These are phyloP conservation scores for Somion occarium DNA, from an alignment of 1,284 basidiomycete genomes.

Conservation along the genomic window DNA sequence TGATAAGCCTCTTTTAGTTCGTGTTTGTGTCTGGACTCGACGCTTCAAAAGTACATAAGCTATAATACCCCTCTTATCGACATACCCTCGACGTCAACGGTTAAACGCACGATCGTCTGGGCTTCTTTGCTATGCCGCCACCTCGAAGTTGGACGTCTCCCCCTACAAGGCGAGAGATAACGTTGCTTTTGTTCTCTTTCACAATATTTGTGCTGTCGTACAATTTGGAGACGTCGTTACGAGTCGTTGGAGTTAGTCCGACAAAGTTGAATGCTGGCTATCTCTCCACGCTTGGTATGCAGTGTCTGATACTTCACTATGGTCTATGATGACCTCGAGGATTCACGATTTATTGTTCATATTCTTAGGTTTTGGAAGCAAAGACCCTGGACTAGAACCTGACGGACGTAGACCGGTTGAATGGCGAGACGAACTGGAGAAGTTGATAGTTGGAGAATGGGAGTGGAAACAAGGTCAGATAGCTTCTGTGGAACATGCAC, in stretches of 20 bases:
- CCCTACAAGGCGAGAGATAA: conserved; percentile 60
- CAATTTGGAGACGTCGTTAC: conserved; percentile 57
- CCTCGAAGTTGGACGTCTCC: conserved; percentile 53
- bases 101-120: too few relatives aligned
- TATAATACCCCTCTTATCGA: too few relatives aligned
- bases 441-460: conserved; percentile 62
- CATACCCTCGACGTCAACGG: too few relatives aligned
- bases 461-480: conserved; percentile 55
- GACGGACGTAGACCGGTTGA: conserved; percentile 47
- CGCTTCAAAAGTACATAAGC: too few relatives aligned
- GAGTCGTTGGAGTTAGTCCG: conserved; percentile 40
- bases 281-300: conserved; percentile 21
- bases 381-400: conserved; percentile 28
- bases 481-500: conserved; percentile 34
- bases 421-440: conserved; percentile 52
- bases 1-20: too few relatives aligned
- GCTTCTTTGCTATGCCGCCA: conserved; percentile 23
- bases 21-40: too few relatives aligned
- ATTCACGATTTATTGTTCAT: too few relatives aligned
- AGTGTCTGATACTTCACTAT: not conserved
- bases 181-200: conserved; percentile 55
- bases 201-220: conserved; percentile 60
- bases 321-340: not conserved
- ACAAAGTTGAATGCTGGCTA: conserved; percentile 24
- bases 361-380: conserved; percentile 36